Base-by-base conservation (phyloP, 768 basidiomycete species). In the Mycena epipterygia region DNA sequence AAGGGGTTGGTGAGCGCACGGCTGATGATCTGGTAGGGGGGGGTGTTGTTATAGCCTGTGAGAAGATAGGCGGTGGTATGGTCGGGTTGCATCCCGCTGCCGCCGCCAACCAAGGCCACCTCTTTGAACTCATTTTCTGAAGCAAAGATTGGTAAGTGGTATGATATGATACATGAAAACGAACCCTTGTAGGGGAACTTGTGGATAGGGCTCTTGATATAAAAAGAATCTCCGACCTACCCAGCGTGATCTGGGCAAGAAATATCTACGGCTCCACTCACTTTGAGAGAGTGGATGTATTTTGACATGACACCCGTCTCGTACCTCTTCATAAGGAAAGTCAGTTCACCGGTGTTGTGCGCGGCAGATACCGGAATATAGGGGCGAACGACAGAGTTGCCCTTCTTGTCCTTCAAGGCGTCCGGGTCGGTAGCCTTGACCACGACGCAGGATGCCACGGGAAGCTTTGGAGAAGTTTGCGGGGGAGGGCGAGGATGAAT, bases 321-420 rank as follows among this genome's bases (percentile, higher is more conserved):
- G 74, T 93, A 92, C 72, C 90, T 91, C 83, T 99, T 99, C 80
- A 99, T 83, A 72, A 99, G 81, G 72, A 99, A 88, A 16, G 87
- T 85, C 52, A 97, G 80, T 76, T 95, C 91, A 30, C 95, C 96
- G 62, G 89, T 89, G 9, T 84, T 77, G 67, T 96, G 90, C 11
- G 94, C 88, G 0, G 89, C 82, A 25, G 96, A 96, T 73, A 95
- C 89, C 60, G 98, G 96, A 5, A 98, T 99, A 82, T 99, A 99
- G 0, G 98, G 95, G 62, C 96, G 89, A 73, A 93, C 86, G 81
- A 96, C 89, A 58, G 95, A 94, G 74, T 95, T 95, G 71, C 95
- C 97, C 77, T 96, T 95, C 76, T 81, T 84, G 79, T 91, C 91
- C 71, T 89, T 87, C 51, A 93, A 83, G 39, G 83, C 86, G 57